Base-by-base conservation (phyloP, 257 asterid genomes). In the Solanum raphanifolium region DNA sequence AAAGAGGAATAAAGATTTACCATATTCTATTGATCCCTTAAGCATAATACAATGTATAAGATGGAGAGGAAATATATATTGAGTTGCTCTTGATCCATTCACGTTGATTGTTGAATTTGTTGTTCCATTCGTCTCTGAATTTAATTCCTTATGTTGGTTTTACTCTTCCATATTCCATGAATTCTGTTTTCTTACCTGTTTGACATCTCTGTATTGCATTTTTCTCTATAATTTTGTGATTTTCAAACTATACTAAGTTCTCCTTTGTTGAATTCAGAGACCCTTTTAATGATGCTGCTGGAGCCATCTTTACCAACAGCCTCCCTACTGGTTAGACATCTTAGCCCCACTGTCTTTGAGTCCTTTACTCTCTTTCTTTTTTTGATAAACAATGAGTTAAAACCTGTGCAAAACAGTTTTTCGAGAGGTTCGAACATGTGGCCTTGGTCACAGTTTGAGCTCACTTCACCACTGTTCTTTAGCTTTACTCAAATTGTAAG, bases 251-350 rank as follows among this genome's bases (percentile, higher is more conserved):
- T 35, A 35, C 75, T 8, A 85, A 85, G 39, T 85, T 65, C 18
- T 84, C 73, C 52, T 85, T 65, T 8, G 20, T 13, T 65, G 74
- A 89, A 55, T 87, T 91, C 92, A 94, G 98, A 52, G 87, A 87
- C 93, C 83, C 90, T 95, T 46, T 60, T 90, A 83, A 90, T 88
- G 88, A 90, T 93, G 94, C 91, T 95, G 88, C 91, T 92, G 90
- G 96, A 90, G 71, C 92, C 94, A 81, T 89, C 91, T 65, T 88
- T 94, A 88, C 94, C 94, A 76, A 89, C 87, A 48, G 62, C 91
- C 62, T 91, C 93, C 68, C 87, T 92, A 88, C 23, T 93, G 94
- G 98, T 95, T 86, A 90, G 98, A 93, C 35, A 16, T 9, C 27
- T 69, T 83, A 23, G 48, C 66, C 87, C 15, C 36, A 58, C 41